These are phyloP conservation scores for Pouteria glomerata DNA, from an alignment of 148 eudicot genomes.

Conservation along the genomic window DNA sequence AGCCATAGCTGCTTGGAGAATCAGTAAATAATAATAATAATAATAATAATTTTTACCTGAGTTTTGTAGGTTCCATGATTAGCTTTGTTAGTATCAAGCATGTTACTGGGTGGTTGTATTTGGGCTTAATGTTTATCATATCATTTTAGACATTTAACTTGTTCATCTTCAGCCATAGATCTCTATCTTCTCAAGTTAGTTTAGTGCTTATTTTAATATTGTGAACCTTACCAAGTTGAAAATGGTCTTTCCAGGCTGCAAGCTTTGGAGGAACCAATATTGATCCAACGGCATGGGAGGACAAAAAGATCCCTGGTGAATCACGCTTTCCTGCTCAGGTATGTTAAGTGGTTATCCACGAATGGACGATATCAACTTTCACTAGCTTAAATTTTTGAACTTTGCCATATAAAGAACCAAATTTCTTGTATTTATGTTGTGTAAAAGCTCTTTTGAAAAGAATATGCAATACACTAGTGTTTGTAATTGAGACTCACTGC, in stretches of 20 bases:
- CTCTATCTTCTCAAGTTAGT: neutral
- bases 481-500: neutral
- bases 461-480: neutral
- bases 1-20: no score
- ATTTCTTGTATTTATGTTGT: neutral
- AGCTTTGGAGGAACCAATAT: constrained; percentile 97
- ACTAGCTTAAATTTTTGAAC: neutral
- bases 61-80: no score
- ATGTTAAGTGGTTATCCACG: neutral
- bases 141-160: neutral
- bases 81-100: no score
- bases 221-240: neutral
- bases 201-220: neutral
- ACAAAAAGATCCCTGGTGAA: constrained; percentile 95
- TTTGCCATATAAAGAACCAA: no score
- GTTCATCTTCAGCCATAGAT: neutral
- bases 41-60: no score
- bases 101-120: no score
- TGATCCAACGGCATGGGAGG: constrained; percentile 97
- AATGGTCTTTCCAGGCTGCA: constrained; percentile 62
- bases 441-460: neutral
- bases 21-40: no score
- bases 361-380: neutral
- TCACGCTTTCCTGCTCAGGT: constrained; percentile 99
- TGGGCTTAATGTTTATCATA: no score